Evolutionary conservation across 257 asterid species (phyloP), one percentile per base, ranked within the genome.

Genomic region (Paraleonurus japonicus): DNA sequence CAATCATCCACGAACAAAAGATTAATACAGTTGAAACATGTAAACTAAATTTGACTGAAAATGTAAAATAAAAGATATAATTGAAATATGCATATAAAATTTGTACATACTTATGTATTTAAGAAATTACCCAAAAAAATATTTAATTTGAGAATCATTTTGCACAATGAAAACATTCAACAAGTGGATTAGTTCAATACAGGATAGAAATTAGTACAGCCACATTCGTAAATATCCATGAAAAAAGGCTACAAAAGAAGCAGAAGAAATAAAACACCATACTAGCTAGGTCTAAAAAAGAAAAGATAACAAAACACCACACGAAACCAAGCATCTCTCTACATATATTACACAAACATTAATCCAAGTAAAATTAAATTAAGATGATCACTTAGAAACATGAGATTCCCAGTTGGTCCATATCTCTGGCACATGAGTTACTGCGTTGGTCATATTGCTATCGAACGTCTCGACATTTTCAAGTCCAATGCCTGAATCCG

Each of bases 391-490:
- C 63, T 68, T 50, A 4, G 63, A 50, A 71, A 74, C 82, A 80
- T 78, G 86, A 74, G 87, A 70, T 16, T 82, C 86, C 87, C 85
- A 88, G 67, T 33, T 61, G 50, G 77, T 61, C 87, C 90, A 88
- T 17, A 41, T 12, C n/a, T 32, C 37, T 32, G 37, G 37, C 7
- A 81, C 54, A 19, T 76, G 77, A 12, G 48, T 75, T 13, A 65
- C 77, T 23, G 83, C 92, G 30, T 81, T 76, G 54, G 77, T 28
- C 39, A 75, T 47, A 47, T 47, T 83, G 32, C 76, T 64, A 9
- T 58, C 76, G 61, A 81, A 79, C 63, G 61, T 70, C 26, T 73
- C 75, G 2, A 55, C 75, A 20, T 70, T 74, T 64, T 41, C 79
- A 23, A 62, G 59, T 9, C 69, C 76, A 20, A 53, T 27, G 39